phyloP scores from a whole-genome alignment of 805 yeast genomes.

The Myxozyma mucilagina region DNA sequence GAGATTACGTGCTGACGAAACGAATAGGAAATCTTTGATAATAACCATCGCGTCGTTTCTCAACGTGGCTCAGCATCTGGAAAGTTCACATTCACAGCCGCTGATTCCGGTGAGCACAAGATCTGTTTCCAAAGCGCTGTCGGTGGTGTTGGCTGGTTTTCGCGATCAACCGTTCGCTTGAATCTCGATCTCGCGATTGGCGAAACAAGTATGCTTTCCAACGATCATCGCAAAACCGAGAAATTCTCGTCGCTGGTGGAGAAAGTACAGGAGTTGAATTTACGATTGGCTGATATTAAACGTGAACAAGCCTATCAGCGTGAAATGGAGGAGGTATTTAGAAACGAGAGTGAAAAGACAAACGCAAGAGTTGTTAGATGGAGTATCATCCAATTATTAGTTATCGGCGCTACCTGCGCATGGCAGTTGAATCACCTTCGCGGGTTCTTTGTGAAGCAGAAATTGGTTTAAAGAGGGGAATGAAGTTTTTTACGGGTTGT shows the following conservation, averaged over 20 bases:
- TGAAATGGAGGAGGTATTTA: conserved; percentile 68
- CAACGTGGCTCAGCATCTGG: conserved; percentile 64
- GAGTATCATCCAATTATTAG: conserved; percentile 70
- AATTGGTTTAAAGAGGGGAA: conserved; percentile 55
- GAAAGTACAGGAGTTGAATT: conserved; percentile 57
- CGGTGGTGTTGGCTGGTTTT: conserved; percentile 57
- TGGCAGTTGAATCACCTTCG: conserved; percentile 79
- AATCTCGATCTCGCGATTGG: conserved; percentile 72
- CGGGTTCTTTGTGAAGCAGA: conserved; percentile 82
- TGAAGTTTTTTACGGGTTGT: background rate
- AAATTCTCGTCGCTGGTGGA: conserved; percentile 51
- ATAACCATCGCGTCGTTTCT: conserved; percentile 71
- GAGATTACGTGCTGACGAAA: conserved; percentile 18
- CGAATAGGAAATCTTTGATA: conserved; percentile 69
- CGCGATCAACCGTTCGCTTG: conserved; percentile 61
- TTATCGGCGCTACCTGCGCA: conserved; percentile 65
- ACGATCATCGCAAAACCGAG: conserved; percentile 43
- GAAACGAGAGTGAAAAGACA: conserved; percentile 75
- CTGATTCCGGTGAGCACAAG: conserved; percentile 81
- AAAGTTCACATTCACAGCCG: conserved; percentile 76
- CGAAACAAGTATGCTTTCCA: conserved; percentile 63
- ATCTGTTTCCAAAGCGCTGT: conserved; percentile 67
- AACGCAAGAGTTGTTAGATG: conserved; percentile 71
- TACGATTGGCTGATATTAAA: conserved; percentile 58
- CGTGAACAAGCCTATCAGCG: conserved; percentile 65